These are phyloP conservation scores for Phialocephala sp. DNA, from an alignment of 2,329 filamentous ascomycete species.

Conservation along the genomic window DNA sequence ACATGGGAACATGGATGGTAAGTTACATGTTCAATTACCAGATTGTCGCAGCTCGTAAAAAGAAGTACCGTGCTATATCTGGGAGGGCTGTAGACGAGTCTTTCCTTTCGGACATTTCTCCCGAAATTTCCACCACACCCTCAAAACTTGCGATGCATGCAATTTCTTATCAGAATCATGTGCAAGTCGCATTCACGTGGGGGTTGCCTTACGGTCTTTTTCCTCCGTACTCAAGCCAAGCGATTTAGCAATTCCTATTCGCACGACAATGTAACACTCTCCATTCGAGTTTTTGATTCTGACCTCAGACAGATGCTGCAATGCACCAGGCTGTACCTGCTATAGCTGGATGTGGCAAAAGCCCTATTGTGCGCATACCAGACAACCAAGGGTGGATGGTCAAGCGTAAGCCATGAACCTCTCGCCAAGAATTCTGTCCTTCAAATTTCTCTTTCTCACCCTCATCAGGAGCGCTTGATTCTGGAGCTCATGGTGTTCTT, in stretches of 20 bases:
- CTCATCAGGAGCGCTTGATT: conserved; percentile 60
- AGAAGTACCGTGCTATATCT: neutral
- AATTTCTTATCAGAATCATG: neutral
- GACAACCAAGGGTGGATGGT: conserved; percentile 63
- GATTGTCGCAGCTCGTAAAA: neutral
- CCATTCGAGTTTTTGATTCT: neutral
- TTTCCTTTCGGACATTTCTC: neutral
- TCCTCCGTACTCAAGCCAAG: neutral
- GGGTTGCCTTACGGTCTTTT: neutral
- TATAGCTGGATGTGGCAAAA: conserved; percentile 59
- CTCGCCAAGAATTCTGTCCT: too few species aligned
- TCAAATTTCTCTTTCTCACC: conserved; percentile 26
- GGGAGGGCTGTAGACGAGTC: neutral
- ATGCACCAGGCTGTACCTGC: conserved; percentile 65
- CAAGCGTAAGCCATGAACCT: conserved; percentile 51
- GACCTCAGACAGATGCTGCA: conserved; percentile 49
- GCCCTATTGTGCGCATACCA: conserved; percentile 62
- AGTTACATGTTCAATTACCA: conserved; percentile 20
- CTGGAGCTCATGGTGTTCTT: conserved; percentile 61
- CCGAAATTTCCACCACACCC: neutral
- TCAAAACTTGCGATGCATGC: conserved; percentile 3
- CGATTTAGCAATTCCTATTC: conserved; percentile 2
- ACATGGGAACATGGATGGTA: conserved; percentile 61
- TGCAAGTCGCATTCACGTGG: neutral
- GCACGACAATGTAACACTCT: neutral